Conservation (phyloP, 441 rosid genomes). For the Aquilaria agallochum region DNA sequence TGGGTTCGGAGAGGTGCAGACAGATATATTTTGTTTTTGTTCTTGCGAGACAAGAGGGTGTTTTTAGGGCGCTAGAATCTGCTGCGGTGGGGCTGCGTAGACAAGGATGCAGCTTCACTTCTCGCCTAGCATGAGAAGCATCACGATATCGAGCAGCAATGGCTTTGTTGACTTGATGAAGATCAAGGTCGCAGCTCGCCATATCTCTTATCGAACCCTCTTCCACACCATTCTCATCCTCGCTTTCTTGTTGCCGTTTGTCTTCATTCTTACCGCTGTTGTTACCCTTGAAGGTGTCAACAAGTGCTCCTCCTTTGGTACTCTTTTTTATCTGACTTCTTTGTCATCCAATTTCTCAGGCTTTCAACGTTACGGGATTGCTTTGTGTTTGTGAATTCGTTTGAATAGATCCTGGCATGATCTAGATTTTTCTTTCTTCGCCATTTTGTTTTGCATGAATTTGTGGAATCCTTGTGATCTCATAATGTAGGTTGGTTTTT, state of each 20-base stretch:
- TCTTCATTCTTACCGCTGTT: conserved; percentile 94
- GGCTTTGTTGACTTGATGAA: conserved; percentile 99
- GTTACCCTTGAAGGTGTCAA: conserved; percentile 99
- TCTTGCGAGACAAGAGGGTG: conserved; percentile 10
- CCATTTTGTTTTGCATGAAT: conserved; percentile 1
- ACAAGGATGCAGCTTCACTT: conserved; percentile 99
- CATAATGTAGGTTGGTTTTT: conserved; percentile 7
- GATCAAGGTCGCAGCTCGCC: conserved; percentile 99
- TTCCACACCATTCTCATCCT: conserved; percentile 94
- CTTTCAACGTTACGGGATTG: background rate
- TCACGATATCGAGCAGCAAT: conserved; percentile 90
- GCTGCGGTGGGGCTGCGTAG: conserved; percentile 55
- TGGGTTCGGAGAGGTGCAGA: conserved; percentile 17
- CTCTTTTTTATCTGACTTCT: conserved; percentile 1
- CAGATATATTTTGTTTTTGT: conserved; percentile 24
- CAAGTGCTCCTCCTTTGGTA: conserved; percentile 99
- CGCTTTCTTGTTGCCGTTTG: conserved; percentile 97
- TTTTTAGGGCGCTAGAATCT: conserved; percentile 8
- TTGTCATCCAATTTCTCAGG: background rate
- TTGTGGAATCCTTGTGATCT: background rate
- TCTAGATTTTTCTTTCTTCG: conserved; percentile 9
- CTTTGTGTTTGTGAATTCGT: conserved; percentile 1
- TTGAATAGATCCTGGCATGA: conserved; percentile 27
- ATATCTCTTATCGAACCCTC: conserved; percentile 95
- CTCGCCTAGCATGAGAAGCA: conserved; percentile 99